Percentiles rank a stretch among this genome's conserved stretches.
Conservation (phyloP, 805 yeast genomes). For the Metahyphopichia silvanorum region DNA sequence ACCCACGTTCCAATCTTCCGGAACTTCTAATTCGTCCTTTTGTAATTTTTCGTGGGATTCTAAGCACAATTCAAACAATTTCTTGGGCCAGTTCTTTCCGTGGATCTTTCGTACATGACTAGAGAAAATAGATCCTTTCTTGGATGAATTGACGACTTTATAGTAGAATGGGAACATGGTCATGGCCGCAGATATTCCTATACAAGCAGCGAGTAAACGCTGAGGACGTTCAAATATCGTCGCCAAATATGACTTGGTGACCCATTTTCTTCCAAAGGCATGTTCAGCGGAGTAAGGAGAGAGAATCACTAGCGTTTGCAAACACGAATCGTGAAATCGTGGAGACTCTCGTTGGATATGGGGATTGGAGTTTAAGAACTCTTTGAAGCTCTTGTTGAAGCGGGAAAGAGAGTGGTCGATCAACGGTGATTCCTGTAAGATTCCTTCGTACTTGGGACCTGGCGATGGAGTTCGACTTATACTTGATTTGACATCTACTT, state of each 20-base stretch:
- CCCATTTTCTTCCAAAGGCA: constrained; percentile 75
- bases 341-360: constrained; percentile 41
- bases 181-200: constrained; percentile 75
- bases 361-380: constrained; percentile 40
- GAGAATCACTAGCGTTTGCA: constrained; percentile 57
- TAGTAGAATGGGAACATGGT: constrained; percentile 64
- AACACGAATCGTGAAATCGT: constrained; percentile 27
- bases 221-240: constrained; percentile 84
- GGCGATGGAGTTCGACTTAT: constrained; percentile 4
- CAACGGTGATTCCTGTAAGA: constrained; percentile 31
- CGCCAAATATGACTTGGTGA: constrained; percentile 57
- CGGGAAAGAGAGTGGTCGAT: constrained; percentile 32
- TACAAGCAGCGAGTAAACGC: constrained; percentile 67
- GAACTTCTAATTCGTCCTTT: constrained; percentile 64
- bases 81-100: constrained; percentile 69
- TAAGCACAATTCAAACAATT: constrained; percentile 54
- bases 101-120: constrained; percentile 69
- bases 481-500: constrained; percentile 2
- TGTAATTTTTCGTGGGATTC: constrained; percentile 54
- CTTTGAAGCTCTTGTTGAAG: constrained; percentile 42
- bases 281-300: constrained; percentile 73
- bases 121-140: constrained; percentile 46
- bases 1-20: constrained; percentile 78
- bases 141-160: constrained; percentile 44
- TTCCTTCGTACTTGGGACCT: constrained; percentile 22